Percentiles rank a stretch among this genome's conserved stretches.
Evolutionary conservation across 179 eudicot genomes (phyloP).

Genomic region (Beta macrorhiza): DNA sequence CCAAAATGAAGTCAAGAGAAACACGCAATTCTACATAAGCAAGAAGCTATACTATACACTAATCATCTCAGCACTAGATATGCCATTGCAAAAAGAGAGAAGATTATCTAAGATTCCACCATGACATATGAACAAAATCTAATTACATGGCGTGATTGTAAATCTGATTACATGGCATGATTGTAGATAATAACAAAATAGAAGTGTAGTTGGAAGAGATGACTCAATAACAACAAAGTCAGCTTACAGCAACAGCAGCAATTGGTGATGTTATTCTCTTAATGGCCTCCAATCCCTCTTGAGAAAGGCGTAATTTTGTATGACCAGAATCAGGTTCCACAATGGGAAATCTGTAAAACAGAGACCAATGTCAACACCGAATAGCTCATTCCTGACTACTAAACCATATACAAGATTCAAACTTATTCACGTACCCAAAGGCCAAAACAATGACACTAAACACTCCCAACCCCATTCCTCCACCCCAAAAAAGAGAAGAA

Average conservation of each 20-base stretch:
- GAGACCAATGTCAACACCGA: constrained; percentile 4
- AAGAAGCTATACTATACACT: not conserved
- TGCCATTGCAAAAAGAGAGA: not conserved
- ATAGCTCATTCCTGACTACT: not conserved
- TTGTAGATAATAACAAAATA: not conserved
- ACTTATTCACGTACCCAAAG: not conserved
- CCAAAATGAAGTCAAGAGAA: constrained; percentile 24
- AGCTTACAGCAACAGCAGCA: constrained; percentile 94
- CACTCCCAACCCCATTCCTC: not conserved
- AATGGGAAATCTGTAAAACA: constrained; percentile 74
- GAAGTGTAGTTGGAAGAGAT: constrained; percentile 8
- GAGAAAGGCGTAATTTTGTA: constrained; percentile 83
- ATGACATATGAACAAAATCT: not conserved
- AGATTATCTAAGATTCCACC: not conserved
- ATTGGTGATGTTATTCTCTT: constrained; percentile 73
- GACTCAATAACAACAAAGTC: not conserved
- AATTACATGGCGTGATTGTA: not conserved
- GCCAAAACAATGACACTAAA: constrained; percentile 4
- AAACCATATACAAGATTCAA: not conserved
- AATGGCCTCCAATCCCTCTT: constrained; percentile 91
- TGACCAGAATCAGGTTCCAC: constrained; percentile 98
- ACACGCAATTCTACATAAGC: not conserved
- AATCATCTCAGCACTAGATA: not conserved
- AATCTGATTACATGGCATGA: not conserved
- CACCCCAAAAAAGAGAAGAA: not conserved